Base-by-base conservation (phyloP, 2,329 filamentous ascomycete species). In the Exutisphaerella laricina region DNA sequence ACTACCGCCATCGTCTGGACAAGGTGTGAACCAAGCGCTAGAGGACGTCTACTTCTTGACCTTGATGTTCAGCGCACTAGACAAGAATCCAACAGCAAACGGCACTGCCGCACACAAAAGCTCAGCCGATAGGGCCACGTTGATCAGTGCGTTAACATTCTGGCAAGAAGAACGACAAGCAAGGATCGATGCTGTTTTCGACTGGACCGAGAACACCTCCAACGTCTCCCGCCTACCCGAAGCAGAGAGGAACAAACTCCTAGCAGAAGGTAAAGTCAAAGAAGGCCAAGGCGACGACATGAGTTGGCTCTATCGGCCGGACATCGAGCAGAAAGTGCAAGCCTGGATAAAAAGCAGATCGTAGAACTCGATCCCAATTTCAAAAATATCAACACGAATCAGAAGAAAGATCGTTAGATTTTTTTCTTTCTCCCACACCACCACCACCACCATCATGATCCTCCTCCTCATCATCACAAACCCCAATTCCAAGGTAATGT, bases 21-120 rank as follows among this genome's bases (percentile, higher is more conserved):
- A 79, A 56, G 77, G 77, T 0, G 68, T 71, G 0, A 72, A 69
- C 3, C 75, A 78, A 57, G 76, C 73, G 0, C 54, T 80, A 8
- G 76, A 80, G 55, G 77, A 80, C 58, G 67, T 66, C 0, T 70
- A 74, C 47, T 64, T 69, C 1, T 60, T 78, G 7, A 60, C 66
- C 0, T 45, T 73, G 17, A 58, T 75, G 1, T 55, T 66, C 7
- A 39, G 23, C 17, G 28, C 35, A 13, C 33, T 45, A 5, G 17
- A 10, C 6, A 26, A 26, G 23, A 26, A 29, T 13, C 21, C 30
- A 30, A 18, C 28, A n/a, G 13, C 17, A 26, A 25, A 13, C 37
- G 25, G 3, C 6, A 6, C 12, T 12, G 14, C 17, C 16, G 20
- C n/a, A 5, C 20, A 32, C 23, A 20, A 17, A 4, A 14, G 22